Evolutionary conservation across 1,139 yeast species (phyloP), one percentile per base, ranked within the genome.

Genomic region (Hemisphaericaspora xylanilytica): DNA sequence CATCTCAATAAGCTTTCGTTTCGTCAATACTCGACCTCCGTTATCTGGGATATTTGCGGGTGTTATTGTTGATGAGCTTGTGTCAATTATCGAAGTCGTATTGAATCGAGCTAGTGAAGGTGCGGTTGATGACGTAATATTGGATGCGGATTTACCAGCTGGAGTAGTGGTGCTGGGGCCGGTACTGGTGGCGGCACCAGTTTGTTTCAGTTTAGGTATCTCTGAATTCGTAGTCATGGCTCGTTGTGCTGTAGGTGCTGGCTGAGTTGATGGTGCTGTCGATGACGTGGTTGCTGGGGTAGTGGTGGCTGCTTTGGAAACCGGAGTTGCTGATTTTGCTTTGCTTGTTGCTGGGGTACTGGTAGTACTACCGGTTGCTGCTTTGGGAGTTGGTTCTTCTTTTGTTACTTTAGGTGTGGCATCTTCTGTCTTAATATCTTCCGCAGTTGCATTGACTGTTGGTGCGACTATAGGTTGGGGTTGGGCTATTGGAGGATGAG

Each of bases 1-100:
- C 45, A 92, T 70, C 55, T 92, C 98, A 40, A 86, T 75, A 45
- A 92, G 70, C 56, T 92, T 92, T 38, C 98, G 73, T 60, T 92
- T 92, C 25, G 95, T 85, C 52, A 92, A 70, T 3, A 90, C 94
- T 20, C 96, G 71, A 41, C 90, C 95, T 6, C 85, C 82, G 36
- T 66, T 67, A 40, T 70, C 75, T 3, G 73, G 73, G 18, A 70
- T 55, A 28, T 56, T 49, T 6, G 55, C 51, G 7, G 68, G 65
- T 4, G 46, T 42, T 2, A 37, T 28, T 33, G 36, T 42, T 25
- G 43, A 37, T 37, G 44, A 29, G 7, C 21, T 12, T n/a, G 15
- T 18, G 9, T 29, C 32, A 12, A 29, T 14, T 9, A 6, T 18
- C 4, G 32, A 17, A 16, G 31, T 9, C 13, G 31, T 28, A 2